Evolutionary conservation across 1,284 basidiomycete genomes (phyloP).

Genomic region (Cutaneotrichosporon curvatum): DNA sequence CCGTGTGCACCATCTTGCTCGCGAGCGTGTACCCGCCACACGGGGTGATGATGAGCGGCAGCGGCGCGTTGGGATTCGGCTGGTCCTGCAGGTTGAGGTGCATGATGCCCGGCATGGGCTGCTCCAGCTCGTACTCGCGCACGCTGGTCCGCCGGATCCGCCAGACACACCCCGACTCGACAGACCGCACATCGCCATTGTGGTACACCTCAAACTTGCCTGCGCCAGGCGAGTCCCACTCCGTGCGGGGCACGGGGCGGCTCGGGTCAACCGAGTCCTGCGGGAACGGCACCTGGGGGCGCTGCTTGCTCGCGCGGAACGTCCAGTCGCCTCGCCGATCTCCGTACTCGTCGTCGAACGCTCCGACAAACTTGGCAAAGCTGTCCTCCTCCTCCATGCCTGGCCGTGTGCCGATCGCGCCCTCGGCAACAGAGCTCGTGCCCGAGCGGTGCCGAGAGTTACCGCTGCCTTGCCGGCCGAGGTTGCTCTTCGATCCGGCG

Average conservation of each 20-base stretch:
- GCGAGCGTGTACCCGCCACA: conserved; percentile 21
- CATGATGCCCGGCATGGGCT: conserved; percentile 8
- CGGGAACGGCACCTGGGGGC: background rate
- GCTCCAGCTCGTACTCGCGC: conserved; percentile 42
- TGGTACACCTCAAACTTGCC: conserved; percentile 37
- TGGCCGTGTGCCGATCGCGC: conserved; percentile 10
- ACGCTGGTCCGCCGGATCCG: conserved; percentile 22
- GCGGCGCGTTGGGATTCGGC: conserved; percentile 1
- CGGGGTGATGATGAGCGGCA: conserved; percentile 2
- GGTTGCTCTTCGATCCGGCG: conserved; percentile 37
- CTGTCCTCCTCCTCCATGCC: conserved; percentile 44
- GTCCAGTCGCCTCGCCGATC: conserved; percentile 48
- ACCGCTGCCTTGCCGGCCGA: conserved; percentile 19
- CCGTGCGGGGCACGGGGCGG: conserved; percentile 19
- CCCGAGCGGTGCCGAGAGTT: conserved; percentile 1
- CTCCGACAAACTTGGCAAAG: conserved; percentile 48
- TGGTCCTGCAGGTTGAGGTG: background rate
- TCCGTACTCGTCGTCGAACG: conserved; percentile 47
- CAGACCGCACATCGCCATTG: conserved; percentile 37
- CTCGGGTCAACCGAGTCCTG: conserved; percentile 13
- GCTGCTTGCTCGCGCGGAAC: conserved; percentile 31
- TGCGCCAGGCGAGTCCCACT: conserved; percentile 42
- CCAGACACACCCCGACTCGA: conserved; percentile 34
- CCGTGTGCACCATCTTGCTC: conserved; percentile 34
- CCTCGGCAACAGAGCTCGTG: background rate